phyloP scores from a whole-genome alignment of 2,329 filamentous ascomycete genomes.

The Calonectria pauciramosa region DNA sequence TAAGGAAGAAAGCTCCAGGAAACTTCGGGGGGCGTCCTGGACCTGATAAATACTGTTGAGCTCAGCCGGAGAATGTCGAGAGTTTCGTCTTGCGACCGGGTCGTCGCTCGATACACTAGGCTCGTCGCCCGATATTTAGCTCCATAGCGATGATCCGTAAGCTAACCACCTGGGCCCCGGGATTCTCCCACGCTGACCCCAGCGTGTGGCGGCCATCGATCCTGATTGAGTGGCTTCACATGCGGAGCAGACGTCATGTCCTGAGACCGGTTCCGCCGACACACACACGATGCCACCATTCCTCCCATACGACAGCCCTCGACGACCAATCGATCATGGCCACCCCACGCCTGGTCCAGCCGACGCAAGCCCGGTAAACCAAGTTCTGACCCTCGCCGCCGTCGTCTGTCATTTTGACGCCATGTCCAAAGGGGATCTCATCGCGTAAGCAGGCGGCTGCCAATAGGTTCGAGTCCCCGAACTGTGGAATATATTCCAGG shows the following conservation, averaged over 20 bases:
- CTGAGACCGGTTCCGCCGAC: constrained; percentile 39
- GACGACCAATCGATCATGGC: constrained; percentile 8
- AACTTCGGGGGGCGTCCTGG: constrained; percentile 25
- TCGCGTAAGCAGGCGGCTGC: constrained; percentile 37
- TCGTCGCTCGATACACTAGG: constrained; percentile 39
- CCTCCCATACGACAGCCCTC: neutral
- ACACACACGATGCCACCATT: constrained; percentile 23
- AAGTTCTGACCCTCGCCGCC: constrained; percentile 17
- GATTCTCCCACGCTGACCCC: constrained; percentile 40
- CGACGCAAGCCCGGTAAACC: constrained; percentile 22
- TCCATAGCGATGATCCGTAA: constrained; percentile 47
- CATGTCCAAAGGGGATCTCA: constrained; percentile 32
- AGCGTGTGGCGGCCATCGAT: constrained; percentile 38
- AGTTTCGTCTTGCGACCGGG: constrained; percentile 41
- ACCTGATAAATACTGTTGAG: constrained; percentile 36
- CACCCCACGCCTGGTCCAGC: constrained; percentile 25
- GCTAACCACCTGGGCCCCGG: constrained; percentile 32
- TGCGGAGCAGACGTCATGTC: constrained; percentile 45
- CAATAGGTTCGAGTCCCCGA: constrained; percentile 36
- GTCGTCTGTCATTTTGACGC: constrained; percentile 28
- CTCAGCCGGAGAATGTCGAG: constrained; percentile 23
- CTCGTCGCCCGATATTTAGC: constrained; percentile 33
- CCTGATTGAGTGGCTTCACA: constrained; percentile 43
- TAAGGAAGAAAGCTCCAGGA: constrained; percentile 22
- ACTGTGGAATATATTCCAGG: constrained; percentile 30